Conservation (phyloP, 2,329 filamentous ascomycete species). For the Cladosporium austrohemisphaericum region DNA sequence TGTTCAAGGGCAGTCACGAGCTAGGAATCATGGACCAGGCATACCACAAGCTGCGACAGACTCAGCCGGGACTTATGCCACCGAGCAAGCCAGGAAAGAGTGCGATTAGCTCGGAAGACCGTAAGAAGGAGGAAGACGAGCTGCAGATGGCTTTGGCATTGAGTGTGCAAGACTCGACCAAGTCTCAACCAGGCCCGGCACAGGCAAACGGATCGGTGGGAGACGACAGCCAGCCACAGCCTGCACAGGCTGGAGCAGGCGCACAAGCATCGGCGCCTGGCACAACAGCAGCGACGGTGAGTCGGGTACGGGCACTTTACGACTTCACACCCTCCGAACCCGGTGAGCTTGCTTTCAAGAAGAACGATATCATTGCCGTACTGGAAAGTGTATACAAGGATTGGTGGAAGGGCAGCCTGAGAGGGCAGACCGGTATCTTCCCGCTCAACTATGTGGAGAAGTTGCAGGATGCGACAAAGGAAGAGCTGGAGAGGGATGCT, state of each 20-base stretch:
- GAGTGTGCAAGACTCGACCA: slow-evolving; percentile 79
- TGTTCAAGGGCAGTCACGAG: slow-evolving; percentile 86
- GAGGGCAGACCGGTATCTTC: slow-evolving; percentile 95
- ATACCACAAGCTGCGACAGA: slow-evolving; percentile 76
- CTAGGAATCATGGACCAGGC: slow-evolving; percentile 97
- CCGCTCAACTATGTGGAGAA: slow-evolving; percentile 99
- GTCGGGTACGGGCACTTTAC: slow-evolving; percentile 85
- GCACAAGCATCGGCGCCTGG: slow-evolving; percentile 55
- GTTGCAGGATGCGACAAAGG: slow-evolving; percentile 85
- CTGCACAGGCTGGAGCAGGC: slow-evolving; percentile 39
- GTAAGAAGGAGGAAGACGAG: slow-evolving; percentile 95
- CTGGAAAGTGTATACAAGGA: slow-evolving; percentile 98
- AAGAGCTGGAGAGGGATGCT: slow-evolving; percentile 91
- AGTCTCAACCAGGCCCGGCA: slow-evolving; percentile 36
- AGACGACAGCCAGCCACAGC: slow-evolving; percentile 34
- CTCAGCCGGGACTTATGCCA: slow-evolving; percentile 72
- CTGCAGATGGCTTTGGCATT: slow-evolving; percentile 92
- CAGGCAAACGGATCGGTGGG: slow-evolving; percentile 21
- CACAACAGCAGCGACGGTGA: slow-evolving; percentile 93
- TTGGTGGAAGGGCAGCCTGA: slow-evolving; percentile 96
- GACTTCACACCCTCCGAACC: slow-evolving; percentile 93
- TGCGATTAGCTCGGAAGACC: slow-evolving; percentile 81
- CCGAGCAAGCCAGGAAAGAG: slow-evolving; percentile 93
- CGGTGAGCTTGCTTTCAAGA: slow-evolving; percentile 91
- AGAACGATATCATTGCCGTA: slow-evolving; percentile 95